Conservation (phyloP, 148 eudicot genomes). For the Rhododendron williamsianum region DNA sequence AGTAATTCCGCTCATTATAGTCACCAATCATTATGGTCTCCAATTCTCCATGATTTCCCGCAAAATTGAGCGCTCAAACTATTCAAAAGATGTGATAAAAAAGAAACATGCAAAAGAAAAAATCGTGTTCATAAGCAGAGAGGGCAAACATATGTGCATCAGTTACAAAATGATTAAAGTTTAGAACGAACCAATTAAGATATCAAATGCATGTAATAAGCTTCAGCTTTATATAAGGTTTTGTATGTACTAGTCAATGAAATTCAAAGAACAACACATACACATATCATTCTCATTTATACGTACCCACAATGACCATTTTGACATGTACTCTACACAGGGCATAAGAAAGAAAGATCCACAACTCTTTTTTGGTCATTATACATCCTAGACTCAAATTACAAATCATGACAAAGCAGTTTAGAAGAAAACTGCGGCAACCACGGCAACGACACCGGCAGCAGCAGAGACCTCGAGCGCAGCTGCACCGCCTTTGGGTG, state of each 20-base stretch:
- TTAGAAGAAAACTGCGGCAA: constrained; percentile 7
- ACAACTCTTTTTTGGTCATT: not conserved
- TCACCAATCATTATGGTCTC: too few species aligned
- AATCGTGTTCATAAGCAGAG: too few species aligned
- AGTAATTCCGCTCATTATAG: too few species aligned
- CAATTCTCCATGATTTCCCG: too few species aligned
- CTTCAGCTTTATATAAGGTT: not conserved
- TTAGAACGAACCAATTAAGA: too few species aligned
- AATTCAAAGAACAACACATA: not conserved
- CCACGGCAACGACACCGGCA: constrained; percentile 5
- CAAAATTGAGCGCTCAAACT: too few species aligned
- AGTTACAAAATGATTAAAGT: too few species aligned
- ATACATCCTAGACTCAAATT: not conserved
- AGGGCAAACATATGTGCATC: too few species aligned
- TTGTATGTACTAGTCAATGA: not conserved
- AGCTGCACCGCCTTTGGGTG: not conserved
- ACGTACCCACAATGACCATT: too few species aligned
- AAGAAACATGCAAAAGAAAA: too few species aligned
- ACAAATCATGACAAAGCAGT: not conserved
- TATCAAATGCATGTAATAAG: too few species aligned
- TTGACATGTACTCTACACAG: not conserved
- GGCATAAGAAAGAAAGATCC: not conserved
- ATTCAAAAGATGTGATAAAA: too few species aligned
- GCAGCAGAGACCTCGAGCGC: not conserved
- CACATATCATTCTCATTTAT: not conserved